These are phyloP conservation scores for Aurifilum marmelostoma DNA, from an alignment of 2,329 filamentous ascomycete genomes.

Conservation along the genomic window DNA sequence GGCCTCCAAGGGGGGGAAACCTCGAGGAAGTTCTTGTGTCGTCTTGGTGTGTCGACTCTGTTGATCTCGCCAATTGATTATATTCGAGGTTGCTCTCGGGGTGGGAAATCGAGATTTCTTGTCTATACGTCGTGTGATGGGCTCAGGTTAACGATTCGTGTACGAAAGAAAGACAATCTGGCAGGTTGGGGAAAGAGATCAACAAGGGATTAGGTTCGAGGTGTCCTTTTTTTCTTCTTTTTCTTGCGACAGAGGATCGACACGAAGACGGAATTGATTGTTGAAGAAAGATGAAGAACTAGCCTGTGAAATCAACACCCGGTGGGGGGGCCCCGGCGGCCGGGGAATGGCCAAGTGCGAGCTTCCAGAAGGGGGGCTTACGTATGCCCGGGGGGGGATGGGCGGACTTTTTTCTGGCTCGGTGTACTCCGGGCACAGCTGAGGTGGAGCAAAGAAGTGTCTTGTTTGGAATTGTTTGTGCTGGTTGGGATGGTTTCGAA, in stretches of 20 bases:
- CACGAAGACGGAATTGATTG: not conserved
- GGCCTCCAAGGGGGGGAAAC: constrained; percentile 18
- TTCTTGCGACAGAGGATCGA: constrained; percentile 12
- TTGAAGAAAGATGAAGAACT: not conserved
- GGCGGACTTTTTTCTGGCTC: not conserved
- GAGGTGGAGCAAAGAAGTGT: not conserved
- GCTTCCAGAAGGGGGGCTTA: constrained; percentile 10
- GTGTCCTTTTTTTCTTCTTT: too few species aligned
- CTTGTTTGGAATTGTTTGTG: not conserved
- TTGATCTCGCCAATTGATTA: not conserved
- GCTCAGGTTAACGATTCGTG: too few species aligned
- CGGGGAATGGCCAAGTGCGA: not conserved
- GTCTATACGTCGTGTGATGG: not conserved
- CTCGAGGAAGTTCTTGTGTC: constrained; percentile 3
- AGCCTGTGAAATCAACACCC: not conserved
- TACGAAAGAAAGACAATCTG: too few species aligned
- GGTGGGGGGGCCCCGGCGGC: not conserved
- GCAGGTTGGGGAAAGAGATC: not conserved
- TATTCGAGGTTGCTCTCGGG: not conserved
- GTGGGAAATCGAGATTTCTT: not conserved
- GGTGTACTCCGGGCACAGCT: constrained; percentile 4
- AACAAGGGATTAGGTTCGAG: not conserved
- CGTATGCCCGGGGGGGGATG: constrained; percentile 14
- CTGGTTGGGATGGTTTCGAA: not conserved
- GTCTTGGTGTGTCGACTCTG: not conserved